These are phyloP conservation scores for Przewalskia tangutica DNA, from an alignment of 257 asterid genomes.

Conservation along the genomic window DNA sequence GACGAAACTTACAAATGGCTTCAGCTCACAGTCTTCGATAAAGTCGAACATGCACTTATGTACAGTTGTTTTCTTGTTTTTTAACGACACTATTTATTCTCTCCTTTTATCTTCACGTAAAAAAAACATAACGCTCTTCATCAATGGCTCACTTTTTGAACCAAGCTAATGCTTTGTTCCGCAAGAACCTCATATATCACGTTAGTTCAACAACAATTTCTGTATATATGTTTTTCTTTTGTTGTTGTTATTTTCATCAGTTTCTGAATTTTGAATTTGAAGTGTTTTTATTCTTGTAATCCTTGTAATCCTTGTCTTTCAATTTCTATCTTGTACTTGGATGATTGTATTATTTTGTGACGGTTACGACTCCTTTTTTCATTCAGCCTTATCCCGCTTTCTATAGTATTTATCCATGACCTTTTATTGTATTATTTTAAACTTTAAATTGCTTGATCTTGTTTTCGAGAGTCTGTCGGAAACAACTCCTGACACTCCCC, in stretches of 20 bases:
- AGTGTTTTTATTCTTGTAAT: no score
- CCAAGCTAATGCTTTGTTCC: conserved; percentile 22
- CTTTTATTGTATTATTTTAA: no score
- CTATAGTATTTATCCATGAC: no score
- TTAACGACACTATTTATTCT: background rate
- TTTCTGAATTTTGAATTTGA: background rate
- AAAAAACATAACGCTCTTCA: background rate
- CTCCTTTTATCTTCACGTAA: background rate
- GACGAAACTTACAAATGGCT: background rate
- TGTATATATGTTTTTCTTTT: background rate
- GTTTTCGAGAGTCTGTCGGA: no score
- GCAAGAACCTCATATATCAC: conserved; percentile 20
- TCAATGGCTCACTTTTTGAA: conserved; percentile 20
- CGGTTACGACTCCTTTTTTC: no score
- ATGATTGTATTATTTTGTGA: no score
- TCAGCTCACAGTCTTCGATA: background rate
- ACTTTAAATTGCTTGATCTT: no score
- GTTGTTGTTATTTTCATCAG: no score
- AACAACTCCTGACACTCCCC: no score
- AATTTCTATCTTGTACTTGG: no score
- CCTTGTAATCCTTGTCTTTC: no score
- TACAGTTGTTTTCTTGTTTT: background rate
- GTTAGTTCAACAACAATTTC: background rate
- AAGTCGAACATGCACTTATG: background rate
- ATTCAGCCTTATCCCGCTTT: no score